phyloP scores from a whole-genome alignment of 495 filamentous ascomycete genomes.

The Tuber indicum region DNA sequence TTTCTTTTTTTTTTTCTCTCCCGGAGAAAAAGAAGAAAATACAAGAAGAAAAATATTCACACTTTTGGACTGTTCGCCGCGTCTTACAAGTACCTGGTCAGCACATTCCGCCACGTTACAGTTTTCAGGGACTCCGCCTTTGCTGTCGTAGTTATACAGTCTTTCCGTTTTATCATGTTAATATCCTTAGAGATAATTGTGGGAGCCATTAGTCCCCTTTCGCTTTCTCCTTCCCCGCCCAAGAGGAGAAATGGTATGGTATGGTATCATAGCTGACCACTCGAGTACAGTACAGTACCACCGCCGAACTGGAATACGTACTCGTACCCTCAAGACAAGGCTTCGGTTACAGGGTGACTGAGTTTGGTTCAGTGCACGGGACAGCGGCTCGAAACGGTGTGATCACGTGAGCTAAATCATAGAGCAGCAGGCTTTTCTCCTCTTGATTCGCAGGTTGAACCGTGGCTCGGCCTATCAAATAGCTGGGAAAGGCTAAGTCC shows the following conservation, averaged over 20 bases:
- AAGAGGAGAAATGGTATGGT: not conserved
- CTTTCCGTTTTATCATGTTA: not conserved
- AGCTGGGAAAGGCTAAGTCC: not conserved
- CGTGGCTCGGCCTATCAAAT: not conserved
- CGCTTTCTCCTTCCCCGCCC: not conserved
- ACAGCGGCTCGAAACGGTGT: not conserved
- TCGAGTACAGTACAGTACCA: too few species aligned
- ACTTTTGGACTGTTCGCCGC: not conserved
- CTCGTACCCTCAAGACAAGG: not conserved
- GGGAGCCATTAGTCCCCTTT: not conserved
- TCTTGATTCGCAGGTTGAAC: not conserved
- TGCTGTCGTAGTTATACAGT: not conserved
- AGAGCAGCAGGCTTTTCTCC: not conserved
- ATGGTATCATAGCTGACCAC: too few species aligned
- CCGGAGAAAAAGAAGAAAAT: not conserved
- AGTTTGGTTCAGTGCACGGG: not conserved
- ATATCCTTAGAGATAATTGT: not conserved
- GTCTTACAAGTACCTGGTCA: not conserved
- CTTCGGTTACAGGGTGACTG: not conserved
- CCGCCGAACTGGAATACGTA: too few species aligned
- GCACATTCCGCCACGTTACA: constrained; percentile 3
- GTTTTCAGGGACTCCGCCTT: not conserved
- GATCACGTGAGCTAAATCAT: not conserved
- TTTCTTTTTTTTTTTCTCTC: not conserved
- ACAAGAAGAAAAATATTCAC: not conserved